Evolutionary conservation across 192 early-diverging fungal genomes (phyloP).

Genomic region (Funneliformis mosseae): DNA sequence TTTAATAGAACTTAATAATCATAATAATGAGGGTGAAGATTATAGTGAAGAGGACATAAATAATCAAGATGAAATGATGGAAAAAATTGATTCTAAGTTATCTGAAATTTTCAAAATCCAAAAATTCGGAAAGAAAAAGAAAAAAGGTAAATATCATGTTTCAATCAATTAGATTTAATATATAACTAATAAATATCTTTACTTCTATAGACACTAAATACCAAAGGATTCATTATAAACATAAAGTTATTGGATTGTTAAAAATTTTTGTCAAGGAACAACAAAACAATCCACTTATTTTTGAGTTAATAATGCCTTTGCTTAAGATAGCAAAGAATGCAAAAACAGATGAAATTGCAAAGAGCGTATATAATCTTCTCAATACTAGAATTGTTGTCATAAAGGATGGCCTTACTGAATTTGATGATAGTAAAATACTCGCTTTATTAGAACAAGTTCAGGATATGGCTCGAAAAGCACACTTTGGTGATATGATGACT

Average conservation of each 20-base stretch:
- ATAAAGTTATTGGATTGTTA: slow-evolving; percentile 18
- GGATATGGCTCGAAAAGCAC: not conserved
- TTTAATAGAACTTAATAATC: not conserved
- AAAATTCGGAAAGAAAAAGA: slow-evolving; percentile 4
- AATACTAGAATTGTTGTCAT: not conserved
- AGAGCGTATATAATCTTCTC: not conserved
- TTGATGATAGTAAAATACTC: slow-evolving; percentile 2
- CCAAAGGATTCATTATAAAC: slow-evolving; percentile 13
- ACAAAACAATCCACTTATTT: slow-evolving; percentile 17
- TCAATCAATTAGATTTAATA: not conserved
- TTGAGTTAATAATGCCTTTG: slow-evolving; percentile 3
- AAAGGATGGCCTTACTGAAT: not conserved
- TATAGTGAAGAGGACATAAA: not conserved
- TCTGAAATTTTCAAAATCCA: not conserved
- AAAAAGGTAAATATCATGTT: not conserved
- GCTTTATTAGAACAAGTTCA: not conserved
- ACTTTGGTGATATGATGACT: not conserved
- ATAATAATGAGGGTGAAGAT: not conserved
- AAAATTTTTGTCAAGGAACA: slow-evolving; percentile 3
- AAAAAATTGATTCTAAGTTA: slow-evolving; percentile 12
- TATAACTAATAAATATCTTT: not conserved
- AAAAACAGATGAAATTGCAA: slow-evolving; percentile 12
- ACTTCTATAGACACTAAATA: not conserved
- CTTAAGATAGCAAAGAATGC: not conserved
- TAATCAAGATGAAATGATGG: slow-evolving; percentile 13